These are phyloP conservation scores for Serendipita sp. DNA, from an alignment of 768 basidiomycete genomes.

Conservation along the genomic window DNA sequence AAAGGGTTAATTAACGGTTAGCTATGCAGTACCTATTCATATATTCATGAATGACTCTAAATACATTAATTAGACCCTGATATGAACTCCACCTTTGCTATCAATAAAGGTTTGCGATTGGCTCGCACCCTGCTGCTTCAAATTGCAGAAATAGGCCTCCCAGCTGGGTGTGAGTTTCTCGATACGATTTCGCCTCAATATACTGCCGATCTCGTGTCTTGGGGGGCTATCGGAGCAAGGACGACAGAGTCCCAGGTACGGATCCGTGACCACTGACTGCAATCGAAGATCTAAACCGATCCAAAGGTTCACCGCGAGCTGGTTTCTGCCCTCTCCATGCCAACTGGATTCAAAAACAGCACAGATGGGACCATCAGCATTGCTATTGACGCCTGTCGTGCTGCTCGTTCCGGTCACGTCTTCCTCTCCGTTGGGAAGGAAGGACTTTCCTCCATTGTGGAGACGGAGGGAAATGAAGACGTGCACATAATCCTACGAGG, in stretches of 20 bases:
- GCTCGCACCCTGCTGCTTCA: slow-evolving; percentile 84
- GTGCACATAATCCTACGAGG: slow-evolving; percentile 95
- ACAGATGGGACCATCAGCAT: slow-evolving; percentile 87
- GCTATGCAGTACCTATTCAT: background rate
- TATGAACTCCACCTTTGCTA: slow-evolving; percentile 83
- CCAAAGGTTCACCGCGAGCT: slow-evolving; percentile 78
- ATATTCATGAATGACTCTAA: background rate
- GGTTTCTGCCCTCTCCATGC: slow-evolving; percentile 77
- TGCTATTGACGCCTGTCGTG: slow-evolving; percentile 89
- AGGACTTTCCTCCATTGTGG: slow-evolving; percentile 84
- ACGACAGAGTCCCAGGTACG: slow-evolving; percentile 56
- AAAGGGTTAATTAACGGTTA: slow-evolving; percentile 48
- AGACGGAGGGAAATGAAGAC: slow-evolving; percentile 52
- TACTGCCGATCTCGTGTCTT: slow-evolving; percentile 70
- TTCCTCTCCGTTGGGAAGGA: slow-evolving; percentile 97
- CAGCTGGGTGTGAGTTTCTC: slow-evolving; percentile 87
- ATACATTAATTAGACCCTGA: slow-evolving; percentile 78
- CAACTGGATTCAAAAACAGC: slow-evolving; percentile 96
- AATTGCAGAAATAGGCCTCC: slow-evolving; percentile 75
- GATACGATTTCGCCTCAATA: slow-evolving; percentile 76
- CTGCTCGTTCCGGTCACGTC: slow-evolving; percentile 79
- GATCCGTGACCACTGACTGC: background rate
- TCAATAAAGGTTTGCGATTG: slow-evolving; percentile 89
- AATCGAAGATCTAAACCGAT: background rate
- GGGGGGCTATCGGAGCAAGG: slow-evolving; percentile 92